Percentiles rank a stretch among this genome's conserved stretches.
These are phyloP conservation scores for Tolypocladium pustulatum DNA, from an alignment of 2,329 filamentous ascomycete genomes.

Conservation along the genomic window DNA sequence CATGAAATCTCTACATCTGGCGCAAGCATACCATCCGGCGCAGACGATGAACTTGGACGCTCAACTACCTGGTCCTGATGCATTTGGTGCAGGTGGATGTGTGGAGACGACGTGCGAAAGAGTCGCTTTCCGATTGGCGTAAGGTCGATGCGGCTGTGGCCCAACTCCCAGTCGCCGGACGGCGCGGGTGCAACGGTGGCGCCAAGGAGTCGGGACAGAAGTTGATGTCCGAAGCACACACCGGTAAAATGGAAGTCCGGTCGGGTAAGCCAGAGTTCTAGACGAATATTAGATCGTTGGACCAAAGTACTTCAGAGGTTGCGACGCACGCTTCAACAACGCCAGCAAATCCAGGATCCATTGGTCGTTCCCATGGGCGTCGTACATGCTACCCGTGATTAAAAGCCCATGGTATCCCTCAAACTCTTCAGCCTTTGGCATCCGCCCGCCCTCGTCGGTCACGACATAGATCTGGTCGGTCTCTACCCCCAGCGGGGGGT, in stretches of 20 bases:
- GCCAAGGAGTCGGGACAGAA: background rate
- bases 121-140: background rate
- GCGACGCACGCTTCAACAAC: constrained; percentile 30
- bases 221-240: background rate
- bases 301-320: too few relatives aligned
- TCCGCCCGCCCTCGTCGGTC: constrained; percentile 32
- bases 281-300: background rate
- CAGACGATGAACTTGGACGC: background rate
- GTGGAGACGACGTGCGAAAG: constrained; percentile 36
- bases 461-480: constrained; percentile 46
- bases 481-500: constrained; percentile 42
- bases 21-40: background rate
- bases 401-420: constrained; percentile 62
- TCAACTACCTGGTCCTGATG: constrained; percentile 34
- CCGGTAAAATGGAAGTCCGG: background rate
- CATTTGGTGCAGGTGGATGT: constrained; percentile 52
- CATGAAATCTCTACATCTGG: constrained; percentile 32
- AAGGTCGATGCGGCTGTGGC: background rate
- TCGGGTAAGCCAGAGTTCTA: background rate
- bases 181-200: background rate
- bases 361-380: constrained; percentile 57
- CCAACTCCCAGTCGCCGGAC: background rate
- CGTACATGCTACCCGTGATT: constrained; percentile 59
- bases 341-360: constrained; percentile 67
- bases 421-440: constrained; percentile 37